Conservation (phyloP, 2,329 filamentous ascomycete species). For the Geosmithia flava region DNA sequence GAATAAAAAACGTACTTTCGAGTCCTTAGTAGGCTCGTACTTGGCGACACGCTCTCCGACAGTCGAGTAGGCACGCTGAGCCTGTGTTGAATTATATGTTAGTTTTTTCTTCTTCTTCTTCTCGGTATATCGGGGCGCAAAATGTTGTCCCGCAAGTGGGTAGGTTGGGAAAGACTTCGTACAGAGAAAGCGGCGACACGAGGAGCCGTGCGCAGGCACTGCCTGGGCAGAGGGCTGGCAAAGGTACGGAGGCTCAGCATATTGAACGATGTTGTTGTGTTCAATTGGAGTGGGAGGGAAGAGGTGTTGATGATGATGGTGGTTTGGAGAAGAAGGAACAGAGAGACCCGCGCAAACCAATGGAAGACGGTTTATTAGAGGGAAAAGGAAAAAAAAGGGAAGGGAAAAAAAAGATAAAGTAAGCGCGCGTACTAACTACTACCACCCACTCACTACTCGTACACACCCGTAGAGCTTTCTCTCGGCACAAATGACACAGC, state of each 20-base stretch:
- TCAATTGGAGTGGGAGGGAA: background rate
- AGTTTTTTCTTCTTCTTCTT: background rate
- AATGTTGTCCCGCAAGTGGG: background rate
- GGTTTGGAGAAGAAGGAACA: background rate
- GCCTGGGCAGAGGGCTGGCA: conserved; percentile 61
- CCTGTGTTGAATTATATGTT: conserved; percentile 19
- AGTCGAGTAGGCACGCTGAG: conserved; percentile 52
- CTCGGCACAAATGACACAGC: background rate
- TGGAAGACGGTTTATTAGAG: background rate
- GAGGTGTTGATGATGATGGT: background rate
- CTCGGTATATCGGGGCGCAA: background rate
- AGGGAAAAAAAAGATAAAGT: background rate
- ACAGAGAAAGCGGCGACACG: conserved; percentile 34
- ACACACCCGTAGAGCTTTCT: background rate
- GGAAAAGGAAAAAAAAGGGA: background rate
- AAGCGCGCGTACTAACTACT: background rate
- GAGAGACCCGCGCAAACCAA: conserved; percentile 1
- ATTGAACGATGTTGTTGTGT: conserved; percentile 22
- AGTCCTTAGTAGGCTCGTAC: conserved; percentile 83
- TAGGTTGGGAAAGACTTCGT: conserved; percentile 3
- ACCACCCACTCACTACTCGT: background rate
- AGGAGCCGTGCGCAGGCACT: conserved; percentile 62
- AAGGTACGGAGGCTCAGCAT: conserved; percentile 80
- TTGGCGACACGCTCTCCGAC: conserved; percentile 66
- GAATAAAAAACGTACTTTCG: conserved; percentile 53